phyloP scores from a whole-genome alignment of 1,139 yeast genomes.

The Hansenula lynferdii region DNA sequence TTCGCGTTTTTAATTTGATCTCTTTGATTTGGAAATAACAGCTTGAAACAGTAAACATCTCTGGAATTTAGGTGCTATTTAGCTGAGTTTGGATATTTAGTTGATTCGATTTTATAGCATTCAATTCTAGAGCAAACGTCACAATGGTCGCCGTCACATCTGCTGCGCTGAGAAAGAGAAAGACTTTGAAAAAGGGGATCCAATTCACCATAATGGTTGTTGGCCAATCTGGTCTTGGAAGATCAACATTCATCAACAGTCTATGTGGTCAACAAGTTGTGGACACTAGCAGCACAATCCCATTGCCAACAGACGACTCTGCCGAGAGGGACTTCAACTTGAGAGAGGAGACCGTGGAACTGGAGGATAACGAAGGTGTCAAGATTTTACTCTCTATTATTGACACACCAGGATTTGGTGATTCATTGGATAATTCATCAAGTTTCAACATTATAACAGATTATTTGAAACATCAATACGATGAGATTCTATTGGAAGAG shows the following conservation, averaged over 20 bases:
- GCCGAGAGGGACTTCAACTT: constrained; percentile 38
- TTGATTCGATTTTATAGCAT: no score
- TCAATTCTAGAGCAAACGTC: no score
- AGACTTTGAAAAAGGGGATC: constrained; percentile 82
- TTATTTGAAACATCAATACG: constrained; percentile 75
- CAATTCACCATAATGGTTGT: constrained; percentile 82
- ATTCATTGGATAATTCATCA: constrained; percentile 59
- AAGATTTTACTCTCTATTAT: constrained; percentile 59
- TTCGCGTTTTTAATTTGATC: no score
- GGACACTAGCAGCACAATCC: constrained; percentile 40
- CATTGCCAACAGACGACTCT: constrained; percentile 40
- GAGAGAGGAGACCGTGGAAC: constrained; percentile 52
- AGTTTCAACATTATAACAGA: constrained; percentile 63
- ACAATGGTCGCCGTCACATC: constrained; percentile 34
- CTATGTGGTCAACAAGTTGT: constrained; percentile 85
- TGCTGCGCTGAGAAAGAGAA: constrained; percentile 53
- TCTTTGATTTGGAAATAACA: constrained; percentile 4
- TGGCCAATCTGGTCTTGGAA: constrained; percentile 78
- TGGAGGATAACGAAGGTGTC: constrained; percentile 76
- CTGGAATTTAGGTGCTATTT: no score
- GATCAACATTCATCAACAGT: constrained; percentile 80
- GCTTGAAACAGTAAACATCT: constrained; percentile 1
- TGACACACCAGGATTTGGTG: constrained; percentile 82
- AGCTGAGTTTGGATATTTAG: no score
- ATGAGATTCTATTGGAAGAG: constrained; percentile 90